A percentile compares a stretch with the other conserved stretches of the same genome.
phyloP scores from a whole-genome alignment of 2,329 filamentous ascomycete genomes.

The Pseudocercospora macadamiae region DNA sequence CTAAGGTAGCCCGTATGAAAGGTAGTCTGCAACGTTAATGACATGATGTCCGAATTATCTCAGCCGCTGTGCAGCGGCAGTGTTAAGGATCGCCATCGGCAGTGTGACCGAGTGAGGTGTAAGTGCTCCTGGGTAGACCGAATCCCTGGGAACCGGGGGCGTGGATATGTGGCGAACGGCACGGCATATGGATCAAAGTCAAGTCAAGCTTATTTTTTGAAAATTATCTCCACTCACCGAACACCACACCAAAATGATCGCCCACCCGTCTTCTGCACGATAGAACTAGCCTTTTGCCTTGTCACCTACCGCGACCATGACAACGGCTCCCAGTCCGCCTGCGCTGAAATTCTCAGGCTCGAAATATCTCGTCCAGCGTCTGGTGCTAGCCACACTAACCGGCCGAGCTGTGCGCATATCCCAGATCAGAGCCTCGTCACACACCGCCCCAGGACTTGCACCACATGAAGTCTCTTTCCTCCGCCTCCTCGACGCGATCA shows the following conservation, averaged over 20 bases:
- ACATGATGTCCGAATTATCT: conserved; percentile 15
- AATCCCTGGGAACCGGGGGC: neutral
- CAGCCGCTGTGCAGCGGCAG: neutral
- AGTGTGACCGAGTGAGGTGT: conserved; percentile 5
- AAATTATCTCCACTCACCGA: neutral
- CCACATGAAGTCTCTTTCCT: conserved; percentile 95
- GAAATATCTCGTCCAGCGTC: conserved; percentile 77
- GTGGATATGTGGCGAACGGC: neutral
- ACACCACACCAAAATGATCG: neutral
- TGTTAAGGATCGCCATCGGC: conserved; percentile 2
- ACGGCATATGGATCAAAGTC: neutral
- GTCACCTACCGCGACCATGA: conserved; percentile 25
- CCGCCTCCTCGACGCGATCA: conserved; percentile 89
- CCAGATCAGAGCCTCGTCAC: conserved; percentile 85
- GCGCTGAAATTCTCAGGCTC: conserved; percentile 72
- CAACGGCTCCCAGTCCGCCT: conserved; percentile 31
- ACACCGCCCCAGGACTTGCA: conserved; percentile 83
- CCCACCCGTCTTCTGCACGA: neutral
- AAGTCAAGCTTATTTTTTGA: conserved; percentile 1
- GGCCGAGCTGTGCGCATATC: conserved; percentile 89
- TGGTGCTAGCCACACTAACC: conserved; percentile 88
- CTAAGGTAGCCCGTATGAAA: conserved; percentile 8
- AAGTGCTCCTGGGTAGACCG: conserved; percentile 4
- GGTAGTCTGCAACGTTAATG: conserved; percentile 14
- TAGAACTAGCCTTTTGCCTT: neutral